Conservation (phyloP, 1,284 basidiomycete species). For the Tilletia walkeri region DNA sequence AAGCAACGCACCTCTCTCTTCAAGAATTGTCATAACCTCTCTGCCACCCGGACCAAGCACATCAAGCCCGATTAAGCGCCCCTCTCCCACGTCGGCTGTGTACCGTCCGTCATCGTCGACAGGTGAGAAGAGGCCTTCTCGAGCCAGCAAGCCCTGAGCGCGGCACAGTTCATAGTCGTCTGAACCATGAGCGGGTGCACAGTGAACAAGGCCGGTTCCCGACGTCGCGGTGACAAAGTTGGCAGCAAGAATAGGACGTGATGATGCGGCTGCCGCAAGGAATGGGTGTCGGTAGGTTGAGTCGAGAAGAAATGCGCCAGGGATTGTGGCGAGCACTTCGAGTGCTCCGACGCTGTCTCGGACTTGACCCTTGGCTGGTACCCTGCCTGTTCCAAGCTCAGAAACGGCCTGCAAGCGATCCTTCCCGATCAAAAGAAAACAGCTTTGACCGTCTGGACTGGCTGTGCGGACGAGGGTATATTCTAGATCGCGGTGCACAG, state of each 20-base stretch:
- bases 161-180: constrained; percentile 72
- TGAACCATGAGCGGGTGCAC: constrained; percentile 87
- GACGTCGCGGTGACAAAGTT: constrained; percentile 78
- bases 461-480: constrained; percentile 66
- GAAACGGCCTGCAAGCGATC: constrained; percentile 63
- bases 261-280: constrained; percentile 55
- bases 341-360: constrained; percentile 27
- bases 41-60: constrained; percentile 74
- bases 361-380: neutral
- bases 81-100: constrained; percentile 55
- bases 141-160: constrained; percentile 31
- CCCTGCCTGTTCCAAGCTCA: constrained; percentile 21
- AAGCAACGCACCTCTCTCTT: constrained; percentile 64
- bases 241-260: constrained; percentile 59
- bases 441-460: constrained; percentile 36
- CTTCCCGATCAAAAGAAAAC: constrained; percentile 67
- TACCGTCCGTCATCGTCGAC: constrained; percentile 80
- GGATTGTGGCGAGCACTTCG: constrained; percentile 27
- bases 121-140: constrained; percentile 42
- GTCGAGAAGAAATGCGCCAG: constrained; percentile 61
- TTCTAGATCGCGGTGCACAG: constrained; percentile 70
- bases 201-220: constrained; percentile 95
- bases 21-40: constrained; percentile 62
- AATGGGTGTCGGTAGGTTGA: constrained; percentile 72
- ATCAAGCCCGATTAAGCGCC: constrained; percentile 67